Evolutionary conservation across 139 green algal genomes (phyloP), one percentile per base, ranked within the genome.

Genomic region (Desmodesmus armatus): DNA sequence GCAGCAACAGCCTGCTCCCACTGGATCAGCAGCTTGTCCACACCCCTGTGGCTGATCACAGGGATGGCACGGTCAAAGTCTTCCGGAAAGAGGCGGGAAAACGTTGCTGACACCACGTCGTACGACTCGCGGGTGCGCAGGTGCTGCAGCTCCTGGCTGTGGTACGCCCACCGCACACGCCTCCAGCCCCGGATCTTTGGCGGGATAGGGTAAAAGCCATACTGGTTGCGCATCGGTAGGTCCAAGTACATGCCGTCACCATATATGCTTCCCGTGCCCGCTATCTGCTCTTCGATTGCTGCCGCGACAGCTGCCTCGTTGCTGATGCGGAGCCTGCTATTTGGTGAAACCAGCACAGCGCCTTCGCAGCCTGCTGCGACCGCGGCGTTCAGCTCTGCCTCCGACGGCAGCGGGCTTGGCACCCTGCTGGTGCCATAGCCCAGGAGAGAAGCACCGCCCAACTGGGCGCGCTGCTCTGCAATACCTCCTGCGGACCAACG

Each of bases 51-150:
- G 29, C 88, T 88, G 62, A 90, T 83, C 37, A 94, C 78, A 27
- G 91, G 90, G 21, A 94, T 80, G 7, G 88, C 87, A 62, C 75
- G 49, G 41, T 92, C 90, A 85, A 92, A 94, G 60, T 94, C 91
- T 1, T 87, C 29, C 0, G 84, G 85, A 80, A 91, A 94, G 35
- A 94, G 83, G 11, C 62, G 60, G 40, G 72, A 62, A 58, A 87
- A 87, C 5, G 82, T 87, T 33, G 69, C n/a, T 67, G 71, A 78
- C n/a, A 87, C 72, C 7, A 87, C 37, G 74, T 53, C 77, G 58
- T 87, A 87, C 25, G 13, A n/a, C 3, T 62, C 41, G n/a, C 66
- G 33, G 4, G 70, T 3, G 9, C 43, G 82, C 41, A 84, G 62
- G 60, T 31, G 29, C 15, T 3, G 41, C 41, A 84, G 41, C 78